Conservation (phyloP, 108 stramenopile species). For the Cyclostephanos tholiformis region DNA sequence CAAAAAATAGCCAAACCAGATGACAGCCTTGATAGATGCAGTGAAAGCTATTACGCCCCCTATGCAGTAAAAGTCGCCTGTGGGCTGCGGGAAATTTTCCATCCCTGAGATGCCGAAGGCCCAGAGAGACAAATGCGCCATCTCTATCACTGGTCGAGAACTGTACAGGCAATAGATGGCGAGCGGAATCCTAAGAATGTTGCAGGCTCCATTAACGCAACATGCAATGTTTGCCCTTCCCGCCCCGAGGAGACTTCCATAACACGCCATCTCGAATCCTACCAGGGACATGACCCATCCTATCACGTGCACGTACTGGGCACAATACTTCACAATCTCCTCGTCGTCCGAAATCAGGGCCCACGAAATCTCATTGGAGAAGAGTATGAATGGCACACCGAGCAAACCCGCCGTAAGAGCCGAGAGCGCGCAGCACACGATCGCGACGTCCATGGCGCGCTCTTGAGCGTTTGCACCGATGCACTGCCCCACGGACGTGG, state of each 20-base stretch:
- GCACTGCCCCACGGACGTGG: too few relatives aligned
- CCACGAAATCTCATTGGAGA: background rate
- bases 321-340: background rate
- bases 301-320: background rate
- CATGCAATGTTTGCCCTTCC: background rate
- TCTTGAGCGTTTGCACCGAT: too few relatives aligned
- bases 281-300: background rate
- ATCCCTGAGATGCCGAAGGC: background rate
- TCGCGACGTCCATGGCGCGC: background rate
- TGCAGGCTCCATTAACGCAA: background rate
- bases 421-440: background rate
- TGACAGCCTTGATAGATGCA: background rate
- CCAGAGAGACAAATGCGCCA: background rate
- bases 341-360: background rate
- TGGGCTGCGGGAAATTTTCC: background rate
- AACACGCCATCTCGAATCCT: background rate
- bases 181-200: background rate
- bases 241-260: background rate
- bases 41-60: background rate
- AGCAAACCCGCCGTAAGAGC: background rate
- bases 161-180: background rate
- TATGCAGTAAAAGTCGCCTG: background rate
- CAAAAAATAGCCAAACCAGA: background rate
- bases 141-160: background rate
- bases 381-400: background rate